phyloP scores from a whole-genome alignment of 768 basidiomycete species.

The Dioszegia crocea region DNA sequence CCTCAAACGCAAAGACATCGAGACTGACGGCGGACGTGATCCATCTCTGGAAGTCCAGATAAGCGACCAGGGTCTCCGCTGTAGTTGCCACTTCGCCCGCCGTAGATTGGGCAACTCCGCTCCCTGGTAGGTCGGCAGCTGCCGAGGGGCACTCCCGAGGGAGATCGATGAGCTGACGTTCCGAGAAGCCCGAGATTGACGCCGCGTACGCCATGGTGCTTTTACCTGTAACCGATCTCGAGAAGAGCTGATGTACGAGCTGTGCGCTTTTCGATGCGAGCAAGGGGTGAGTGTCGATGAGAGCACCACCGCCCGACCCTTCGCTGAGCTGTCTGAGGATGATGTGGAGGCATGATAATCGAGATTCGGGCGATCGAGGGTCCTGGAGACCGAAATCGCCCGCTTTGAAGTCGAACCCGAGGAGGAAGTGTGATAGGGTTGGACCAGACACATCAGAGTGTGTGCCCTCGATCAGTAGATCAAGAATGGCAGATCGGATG shows the following conservation, averaged over 20 bases:
- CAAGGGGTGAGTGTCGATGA: conserved; percentile 57
- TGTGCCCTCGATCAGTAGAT: conserved; percentile 76
- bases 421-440: conserved; percentile 70
- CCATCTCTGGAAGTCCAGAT: conserved; percentile 75
- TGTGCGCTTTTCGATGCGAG: conserved; percentile 82
- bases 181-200: conserved; percentile 82
- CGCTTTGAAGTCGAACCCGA: conserved; percentile 62
- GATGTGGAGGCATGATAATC: conserved; percentile 67
- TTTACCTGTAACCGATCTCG: conserved; percentile 76
- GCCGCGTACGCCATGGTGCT: conserved; percentile 79
- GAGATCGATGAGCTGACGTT: conserved; percentile 60
- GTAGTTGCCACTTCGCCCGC: conserved; percentile 21
- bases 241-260: conserved; percentile 77
- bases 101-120: neutral
- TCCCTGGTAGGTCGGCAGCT: neutral
- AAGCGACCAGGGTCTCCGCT: conserved; percentile 61
- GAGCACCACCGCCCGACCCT: conserved; percentile 50
- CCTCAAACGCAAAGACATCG: conserved; percentile 80
- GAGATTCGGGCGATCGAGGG: conserved; percentile 35
- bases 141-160: conserved; percentile 24
- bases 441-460: conserved; percentile 3
- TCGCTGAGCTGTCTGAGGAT: conserved; percentile 70
- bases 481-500: conserved; percentile 70
- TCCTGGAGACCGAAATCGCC: conserved; percentile 56
- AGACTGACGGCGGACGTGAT: conserved; percentile 80